phyloP scores from a whole-genome alignment of 495 filamentous ascomycete species.

The Oidiodendron maius region DNA sequence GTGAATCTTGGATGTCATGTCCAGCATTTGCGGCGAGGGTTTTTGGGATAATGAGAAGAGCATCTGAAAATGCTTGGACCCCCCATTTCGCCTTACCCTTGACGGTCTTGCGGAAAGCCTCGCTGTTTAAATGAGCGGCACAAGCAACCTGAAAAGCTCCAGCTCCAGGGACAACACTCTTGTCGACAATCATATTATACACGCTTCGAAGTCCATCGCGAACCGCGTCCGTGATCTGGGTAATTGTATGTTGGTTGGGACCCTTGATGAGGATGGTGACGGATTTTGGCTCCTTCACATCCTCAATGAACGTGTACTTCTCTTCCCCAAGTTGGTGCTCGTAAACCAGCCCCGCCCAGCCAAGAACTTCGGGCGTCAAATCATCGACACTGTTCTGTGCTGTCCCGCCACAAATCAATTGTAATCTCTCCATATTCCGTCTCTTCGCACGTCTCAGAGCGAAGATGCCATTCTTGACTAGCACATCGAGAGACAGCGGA shows the following conservation, averaged over 20 bases:
- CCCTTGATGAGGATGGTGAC: conserved; percentile 99
- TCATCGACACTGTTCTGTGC: conserved; percentile 97
- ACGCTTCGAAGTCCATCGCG: conserved; percentile 90
- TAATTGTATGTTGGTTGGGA: conserved; percentile 92
- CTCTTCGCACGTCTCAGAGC: conserved; percentile 91
- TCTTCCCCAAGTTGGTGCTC: conserved; percentile 98
- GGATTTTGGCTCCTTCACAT: conserved; percentile 97
- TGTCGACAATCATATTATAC: conserved; percentile 98
- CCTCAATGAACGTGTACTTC: conserved; percentile 98
- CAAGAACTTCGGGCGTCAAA: conserved; percentile 78
- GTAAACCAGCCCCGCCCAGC: conserved; percentile 95
- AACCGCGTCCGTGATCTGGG: conserved; percentile 95
- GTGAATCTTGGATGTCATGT: conserved; percentile 89
- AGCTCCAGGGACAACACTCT: conserved; percentile 87
- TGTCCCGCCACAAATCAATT: conserved; percentile 85
- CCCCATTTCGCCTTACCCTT: conserved; percentile 98
- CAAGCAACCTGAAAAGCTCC: conserved; percentile 96
- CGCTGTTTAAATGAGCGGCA: conserved; percentile 79
- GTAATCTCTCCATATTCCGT: conserved; percentile 96
- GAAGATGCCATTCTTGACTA: conserved; percentile 96
- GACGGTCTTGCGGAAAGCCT: conserved; percentile 75
- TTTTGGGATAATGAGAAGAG: conserved; percentile 90
- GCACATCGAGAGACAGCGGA: conserved; percentile 86
- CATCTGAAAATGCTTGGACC: conserved; percentile 90
- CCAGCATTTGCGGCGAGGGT: conserved; percentile 94